phyloP scores from a whole-genome alignment of 495 filamentous ascomycete species.

The Talaromyces liani region DNA sequence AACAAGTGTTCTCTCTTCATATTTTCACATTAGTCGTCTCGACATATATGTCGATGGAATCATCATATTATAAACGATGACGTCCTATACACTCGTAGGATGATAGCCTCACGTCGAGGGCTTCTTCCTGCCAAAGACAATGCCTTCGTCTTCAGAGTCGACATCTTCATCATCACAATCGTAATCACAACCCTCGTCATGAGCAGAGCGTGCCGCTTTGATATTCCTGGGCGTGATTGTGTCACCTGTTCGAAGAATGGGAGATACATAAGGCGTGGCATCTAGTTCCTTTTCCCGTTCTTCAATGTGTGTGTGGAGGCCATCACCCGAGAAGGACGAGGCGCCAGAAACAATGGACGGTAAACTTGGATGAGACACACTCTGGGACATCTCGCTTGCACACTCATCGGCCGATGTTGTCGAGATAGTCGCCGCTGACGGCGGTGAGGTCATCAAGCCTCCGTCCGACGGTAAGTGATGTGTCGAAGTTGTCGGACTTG shows the following conservation, averaged over 20 bases:
- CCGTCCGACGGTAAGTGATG: not conserved
- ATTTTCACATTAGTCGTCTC: constrained; percentile 2
- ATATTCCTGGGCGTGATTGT: constrained; percentile 31
- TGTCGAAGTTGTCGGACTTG: not conserved
- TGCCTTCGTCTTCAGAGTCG: constrained; percentile 45
- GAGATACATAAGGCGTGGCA: constrained; percentile 21
- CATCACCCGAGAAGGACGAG: constrained; percentile 64
- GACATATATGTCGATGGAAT: not conserved
- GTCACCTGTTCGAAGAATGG: constrained; percentile 39
- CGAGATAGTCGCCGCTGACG: constrained; percentile 45
- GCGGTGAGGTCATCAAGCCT: constrained; percentile 43
- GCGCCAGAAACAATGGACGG: constrained; percentile 72
- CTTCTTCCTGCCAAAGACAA: constrained; percentile 37
- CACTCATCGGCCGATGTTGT: constrained; percentile 45
- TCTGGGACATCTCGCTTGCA: constrained; percentile 52
- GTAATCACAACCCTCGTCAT: constrained; percentile 36
- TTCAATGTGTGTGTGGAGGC: constrained; percentile 14
- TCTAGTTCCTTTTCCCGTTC: constrained; percentile 25
- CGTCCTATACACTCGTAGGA: not conserved
- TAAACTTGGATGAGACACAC: constrained; percentile 66
- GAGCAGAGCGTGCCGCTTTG: constrained; percentile 17
- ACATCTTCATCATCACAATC: constrained; percentile 40
- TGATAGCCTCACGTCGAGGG: constrained; percentile 8
- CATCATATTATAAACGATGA: not conserved
- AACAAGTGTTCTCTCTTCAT: not conserved